A percentile compares a stretch with the other conserved stretches of the same genome.
phyloP scores from a whole-genome alignment of 106 monocot genomes.

The Allium fistulosum region DNA sequence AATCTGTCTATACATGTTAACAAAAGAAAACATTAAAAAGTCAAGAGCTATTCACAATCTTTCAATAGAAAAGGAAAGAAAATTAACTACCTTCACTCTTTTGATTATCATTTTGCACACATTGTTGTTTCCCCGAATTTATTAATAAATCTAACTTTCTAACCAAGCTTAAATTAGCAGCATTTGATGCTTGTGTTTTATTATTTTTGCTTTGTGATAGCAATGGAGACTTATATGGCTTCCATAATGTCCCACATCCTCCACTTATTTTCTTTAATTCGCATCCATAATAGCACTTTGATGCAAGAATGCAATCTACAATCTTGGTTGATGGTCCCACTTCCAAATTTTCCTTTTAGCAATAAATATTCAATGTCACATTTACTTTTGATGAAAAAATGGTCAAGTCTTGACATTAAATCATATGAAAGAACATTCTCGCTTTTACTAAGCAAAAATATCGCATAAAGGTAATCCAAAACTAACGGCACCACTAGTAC shows the following conservation, averaged over 20 bases:
- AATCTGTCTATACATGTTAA: conserved; percentile 16
- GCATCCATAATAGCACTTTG: conserved; percentile 53
- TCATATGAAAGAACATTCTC: too few relatives aligned
- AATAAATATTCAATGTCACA: background rate
- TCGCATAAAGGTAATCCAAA: too few relatives aligned
- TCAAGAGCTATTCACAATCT: background rate
- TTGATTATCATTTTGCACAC: conserved; percentile 17
- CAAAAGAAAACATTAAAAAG: background rate
- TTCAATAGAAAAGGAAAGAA: background rate
- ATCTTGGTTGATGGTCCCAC: conserved; percentile 47
- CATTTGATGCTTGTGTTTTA: background rate
- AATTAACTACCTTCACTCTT: conserved; percentile 19
- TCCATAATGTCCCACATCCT: conserved; percentile 23
- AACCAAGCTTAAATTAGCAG: conserved; percentile 14
- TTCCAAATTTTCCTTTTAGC: conserved; percentile 47
- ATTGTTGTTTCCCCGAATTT: conserved; percentile 17
- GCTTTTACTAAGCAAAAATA: too few relatives aligned
- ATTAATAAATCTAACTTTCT: conserved; percentile 23
- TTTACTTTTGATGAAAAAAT: background rate
- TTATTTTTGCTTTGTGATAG: conserved; percentile 4
- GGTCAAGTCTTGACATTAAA: too few relatives aligned
- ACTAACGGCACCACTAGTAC: too few relatives aligned
- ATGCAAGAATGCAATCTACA: conserved; percentile 57
- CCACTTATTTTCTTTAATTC: conserved; percentile 14
- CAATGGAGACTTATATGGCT: conserved; percentile 38